phyloP scores from a whole-genome alignment of 345 rosid species.

The Populus alba region DNA sequence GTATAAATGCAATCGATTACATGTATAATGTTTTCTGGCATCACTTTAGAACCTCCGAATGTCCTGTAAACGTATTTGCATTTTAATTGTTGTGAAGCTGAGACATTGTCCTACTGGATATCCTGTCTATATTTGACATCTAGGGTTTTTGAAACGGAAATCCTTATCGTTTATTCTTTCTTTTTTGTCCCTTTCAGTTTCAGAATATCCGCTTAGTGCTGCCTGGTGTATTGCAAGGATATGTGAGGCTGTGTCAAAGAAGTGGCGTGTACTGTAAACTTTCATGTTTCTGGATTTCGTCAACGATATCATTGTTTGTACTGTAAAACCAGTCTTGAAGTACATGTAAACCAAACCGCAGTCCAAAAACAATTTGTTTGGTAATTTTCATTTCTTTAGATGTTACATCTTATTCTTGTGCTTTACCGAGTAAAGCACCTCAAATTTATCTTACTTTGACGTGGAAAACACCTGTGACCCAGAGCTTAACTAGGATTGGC shows the following conservation, averaged over 20 bases:
- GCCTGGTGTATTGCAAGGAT: conserved; percentile 77
- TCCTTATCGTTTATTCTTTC: neutral
- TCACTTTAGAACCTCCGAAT: neutral
- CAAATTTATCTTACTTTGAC: too few relatives aligned
- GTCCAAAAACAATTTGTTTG: neutral
- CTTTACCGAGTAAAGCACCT: too few relatives aligned
- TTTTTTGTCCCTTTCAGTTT: conserved; percentile 45
- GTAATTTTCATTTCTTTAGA: neutral
- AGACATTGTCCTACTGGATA: neutral
- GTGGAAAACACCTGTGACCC: too few relatives aligned
- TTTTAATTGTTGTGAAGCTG: neutral
- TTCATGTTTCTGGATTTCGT: neutral
- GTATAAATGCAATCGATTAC: neutral
- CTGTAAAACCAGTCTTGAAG: neutral
- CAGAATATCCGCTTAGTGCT: conserved; percentile 82
- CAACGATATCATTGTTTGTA: neutral
- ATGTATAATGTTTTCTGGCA: neutral
- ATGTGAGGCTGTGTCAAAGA: conserved; percentile 49
- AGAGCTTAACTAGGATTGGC: too few relatives aligned
- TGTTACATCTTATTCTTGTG: neutral
- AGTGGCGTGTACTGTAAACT: conserved; percentile 14
- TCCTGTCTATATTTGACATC: neutral
- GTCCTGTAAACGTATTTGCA: neutral
- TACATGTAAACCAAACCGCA: neutral
- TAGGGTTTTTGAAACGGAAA: neutral